Percentiles rank a stretch among this genome's conserved stretches.
Conservation (phyloP, 495 filamentous ascomycete species). For the Sporormia fimetaria region DNA sequence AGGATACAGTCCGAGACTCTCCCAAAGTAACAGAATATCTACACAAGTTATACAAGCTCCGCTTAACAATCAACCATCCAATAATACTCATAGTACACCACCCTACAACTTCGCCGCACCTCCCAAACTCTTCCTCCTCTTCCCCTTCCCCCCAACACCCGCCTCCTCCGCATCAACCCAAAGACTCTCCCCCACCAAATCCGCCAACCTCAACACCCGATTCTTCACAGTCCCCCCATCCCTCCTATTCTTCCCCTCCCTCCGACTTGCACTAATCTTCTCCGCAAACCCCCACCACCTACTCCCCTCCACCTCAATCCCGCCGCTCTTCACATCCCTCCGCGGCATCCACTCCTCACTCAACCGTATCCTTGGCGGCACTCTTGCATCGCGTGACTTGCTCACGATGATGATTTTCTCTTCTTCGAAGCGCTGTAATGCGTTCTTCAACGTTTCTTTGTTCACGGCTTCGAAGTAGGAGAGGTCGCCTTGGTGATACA, state of each 20-base stretch:
- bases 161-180: constrained; percentile 17
- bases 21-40: too few relatives aligned
- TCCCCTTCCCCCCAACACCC: constrained; percentile 3
- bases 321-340: constrained; percentile 48
- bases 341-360: constrained; percentile 67
- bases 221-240: constrained; percentile 83
- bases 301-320: constrained; percentile 54
- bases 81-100: too few relatives aligned
- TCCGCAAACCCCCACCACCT: constrained; percentile 84
- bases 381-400: constrained; percentile 48
- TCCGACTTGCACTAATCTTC: constrained; percentile 64
- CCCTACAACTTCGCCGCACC: constrained; percentile 9
- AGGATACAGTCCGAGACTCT: too few relatives aligned
- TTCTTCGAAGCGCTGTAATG: constrained; percentile 76
- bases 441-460: constrained; percentile 91
- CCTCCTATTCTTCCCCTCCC: constrained; percentile 89
- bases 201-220: constrained; percentile 67
- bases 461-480: constrained; percentile 97
- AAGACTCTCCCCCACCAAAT: constrained; percentile 44
- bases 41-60: background rate
- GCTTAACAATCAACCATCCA: background rate
- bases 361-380: constrained; percentile 49
- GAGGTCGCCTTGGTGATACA: constrained; percentile 94
- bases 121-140: constrained; percentile 12
- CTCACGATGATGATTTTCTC: constrained; percentile 73